Conservation (phyloP, 2,329 filamentous ascomycete species). For the Penicillium polonicum region DNA sequence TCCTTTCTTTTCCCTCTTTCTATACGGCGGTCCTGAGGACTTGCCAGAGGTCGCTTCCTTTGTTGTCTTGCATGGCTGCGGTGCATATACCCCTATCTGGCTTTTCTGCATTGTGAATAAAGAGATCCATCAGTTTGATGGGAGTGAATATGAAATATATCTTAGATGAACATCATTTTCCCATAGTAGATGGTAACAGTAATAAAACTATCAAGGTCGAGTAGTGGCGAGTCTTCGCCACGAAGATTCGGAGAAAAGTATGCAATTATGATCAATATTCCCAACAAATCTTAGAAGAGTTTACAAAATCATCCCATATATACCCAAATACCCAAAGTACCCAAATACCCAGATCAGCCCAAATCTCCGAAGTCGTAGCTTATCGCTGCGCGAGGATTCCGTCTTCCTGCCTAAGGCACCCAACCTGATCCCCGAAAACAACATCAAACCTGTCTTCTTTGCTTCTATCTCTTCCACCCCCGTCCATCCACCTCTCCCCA, state of each 20-base stretch:
- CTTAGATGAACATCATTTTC: background rate
- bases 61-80: conserved; percentile 32
- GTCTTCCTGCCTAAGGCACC: conserved; percentile 22
- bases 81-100: conserved; percentile 34
- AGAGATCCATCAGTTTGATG: conserved; percentile 16
- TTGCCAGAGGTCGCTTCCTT: conserved; percentile 22
- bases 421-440: conserved; percentile 27
- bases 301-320: background rate
- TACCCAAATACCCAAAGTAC: background rate
- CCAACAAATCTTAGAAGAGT: background rate
- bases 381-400: conserved; percentile 6
- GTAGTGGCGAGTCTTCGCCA: conserved; percentile 2
- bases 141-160: conserved; percentile 13
- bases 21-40: conserved; percentile 12
- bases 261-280: background rate
- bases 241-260: background rate
- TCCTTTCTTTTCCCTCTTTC: conserved; percentile 16
- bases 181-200: background rate
- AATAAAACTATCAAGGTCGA: background rate
- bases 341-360: background rate
- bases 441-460: conserved; percentile 35
- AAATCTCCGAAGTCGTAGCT: background rate
- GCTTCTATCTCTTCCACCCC: conserved; percentile 25
- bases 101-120: conserved; percentile 30
- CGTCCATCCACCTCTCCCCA: conserved; percentile 16